Percentiles rank a stretch among this genome's conserved stretches.
Evolutionary conservation across 257 asterid genomes (phyloP).

Genomic region (Handroanthus guayacan): DNA sequence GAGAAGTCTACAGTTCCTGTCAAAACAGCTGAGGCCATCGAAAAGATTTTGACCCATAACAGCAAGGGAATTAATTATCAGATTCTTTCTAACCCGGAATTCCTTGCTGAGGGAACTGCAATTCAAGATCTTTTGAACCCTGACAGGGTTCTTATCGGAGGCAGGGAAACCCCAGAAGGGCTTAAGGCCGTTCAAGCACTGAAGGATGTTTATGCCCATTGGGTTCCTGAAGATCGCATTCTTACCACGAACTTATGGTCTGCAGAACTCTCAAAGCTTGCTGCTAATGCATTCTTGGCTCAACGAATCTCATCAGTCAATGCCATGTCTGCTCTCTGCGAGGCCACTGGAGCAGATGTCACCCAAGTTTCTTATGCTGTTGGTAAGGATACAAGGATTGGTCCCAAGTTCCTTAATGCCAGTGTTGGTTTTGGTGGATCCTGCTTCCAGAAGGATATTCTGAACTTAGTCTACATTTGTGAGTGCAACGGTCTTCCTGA

Average conservation of each 20-base stretch:
- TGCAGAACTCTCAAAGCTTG: slow-evolving; percentile 92
- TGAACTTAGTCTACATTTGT: slow-evolving; percentile 85
- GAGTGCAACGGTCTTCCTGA: slow-evolving; percentile 90
- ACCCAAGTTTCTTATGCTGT: slow-evolving; percentile 77
- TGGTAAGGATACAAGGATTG: slow-evolving; percentile 81
- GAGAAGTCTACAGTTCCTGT: slow-evolving; percentile 95
- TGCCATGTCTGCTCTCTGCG: slow-evolving; percentile 93
- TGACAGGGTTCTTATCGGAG: slow-evolving; percentile 89
- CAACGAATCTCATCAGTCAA: slow-evolving; percentile 87
- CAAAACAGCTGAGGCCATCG: slow-evolving; percentile 93
- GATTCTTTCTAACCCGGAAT: slow-evolving; percentile 87
- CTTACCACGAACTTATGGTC: slow-evolving; percentile 87
- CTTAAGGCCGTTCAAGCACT: slow-evolving; percentile 70
- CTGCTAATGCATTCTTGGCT: slow-evolving; percentile 90
- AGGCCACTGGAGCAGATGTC: slow-evolving; percentile 90
- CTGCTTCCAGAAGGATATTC: slow-evolving; percentile 91
- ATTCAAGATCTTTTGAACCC: slow-evolving; percentile 77
- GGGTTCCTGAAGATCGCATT: slow-evolving; percentile 82
- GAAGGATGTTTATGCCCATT: slow-evolving; percentile 78
- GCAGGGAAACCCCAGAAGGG: slow-evolving; percentile 89
- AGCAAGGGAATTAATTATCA: slow-evolving; percentile 84
- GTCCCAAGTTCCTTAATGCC: slow-evolving; percentile 83
- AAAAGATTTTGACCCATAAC: slow-evolving; percentile 81
- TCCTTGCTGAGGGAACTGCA: slow-evolving; percentile 92
- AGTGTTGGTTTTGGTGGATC: slow-evolving; percentile 94